Evolutionary conservation across 2,329 filamentous ascomycete species (phyloP).

Genomic region (Nigrospora osmanthi): DNA sequence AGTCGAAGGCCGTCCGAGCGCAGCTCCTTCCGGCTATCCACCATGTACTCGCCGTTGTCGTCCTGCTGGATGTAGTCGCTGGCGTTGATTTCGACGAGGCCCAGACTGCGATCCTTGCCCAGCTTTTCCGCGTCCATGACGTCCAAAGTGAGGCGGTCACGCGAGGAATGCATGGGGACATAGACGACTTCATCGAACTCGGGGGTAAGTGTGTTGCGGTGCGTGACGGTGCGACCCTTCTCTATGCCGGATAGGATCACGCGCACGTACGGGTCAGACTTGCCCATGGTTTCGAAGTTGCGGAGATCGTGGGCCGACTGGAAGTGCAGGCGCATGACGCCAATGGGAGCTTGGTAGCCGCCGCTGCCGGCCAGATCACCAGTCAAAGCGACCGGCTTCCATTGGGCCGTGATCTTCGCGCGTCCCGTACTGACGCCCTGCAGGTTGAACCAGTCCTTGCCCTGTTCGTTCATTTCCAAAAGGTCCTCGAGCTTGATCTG

Average conservation of each 20-base stretch:
- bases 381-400: slow-evolving; percentile 87
- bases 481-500: slow-evolving; percentile 95
- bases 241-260: slow-evolving; percentile 85
- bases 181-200: slow-evolving; percentile 96
- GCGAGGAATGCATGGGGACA: slow-evolving; percentile 75
- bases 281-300: slow-evolving; percentile 91
- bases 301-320: slow-evolving; percentile 73
- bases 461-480: slow-evolving; percentile 82
- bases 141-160: slow-evolving; percentile 80
- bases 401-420: slow-evolving; percentile 84
- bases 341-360: slow-evolving; percentile 88
- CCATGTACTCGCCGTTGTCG: slow-evolving; percentile 72
- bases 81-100: slow-evolving; percentile 68
- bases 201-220: slow-evolving; percentile 90
- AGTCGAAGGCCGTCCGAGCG: slow-evolving; percentile 64
- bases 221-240: slow-evolving; percentile 88
- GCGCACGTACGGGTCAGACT: slow-evolving; percentile 90
- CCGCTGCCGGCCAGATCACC: slow-evolving; percentile 70
- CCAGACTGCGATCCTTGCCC: slow-evolving; percentile 83
- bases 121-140: slow-evolving; percentile 96
- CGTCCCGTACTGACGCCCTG: slow-evolving; percentile 74
- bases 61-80: slow-evolving; percentile 73
- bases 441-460: slow-evolving; percentile 93
- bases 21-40: slow-evolving; percentile 66
- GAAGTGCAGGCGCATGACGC: slow-evolving; percentile 92